Conservation (phyloP, 176 grass and related monocot genomes). For the Sorghum bicolor region DNA sequence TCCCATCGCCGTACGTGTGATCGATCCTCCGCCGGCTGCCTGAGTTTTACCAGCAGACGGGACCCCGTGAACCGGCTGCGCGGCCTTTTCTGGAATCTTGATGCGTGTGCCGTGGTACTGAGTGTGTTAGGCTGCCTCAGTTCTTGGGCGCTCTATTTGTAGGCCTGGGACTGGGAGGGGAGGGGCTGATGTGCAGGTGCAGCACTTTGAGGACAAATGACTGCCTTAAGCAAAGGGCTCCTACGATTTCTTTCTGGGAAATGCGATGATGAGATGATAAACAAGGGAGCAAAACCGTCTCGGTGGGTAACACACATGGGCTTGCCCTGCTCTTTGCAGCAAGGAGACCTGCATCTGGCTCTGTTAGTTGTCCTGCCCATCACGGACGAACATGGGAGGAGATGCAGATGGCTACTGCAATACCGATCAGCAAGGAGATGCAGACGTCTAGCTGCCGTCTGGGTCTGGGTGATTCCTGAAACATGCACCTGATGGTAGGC, state of each 20-base stretch:
- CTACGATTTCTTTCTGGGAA: too few species aligned
- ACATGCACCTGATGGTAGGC: background rate
- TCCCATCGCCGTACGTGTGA: constrained; percentile 1
- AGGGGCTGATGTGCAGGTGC: too few species aligned
- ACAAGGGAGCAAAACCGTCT: background rate
- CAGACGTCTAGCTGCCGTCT: background rate
- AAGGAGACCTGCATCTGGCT: background rate
- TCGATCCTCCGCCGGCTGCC: background rate
- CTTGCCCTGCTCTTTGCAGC: background rate
- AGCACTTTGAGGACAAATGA: too few species aligned
- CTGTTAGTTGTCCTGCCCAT: background rate
- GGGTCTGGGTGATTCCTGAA: background rate
- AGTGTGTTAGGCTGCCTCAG: too few species aligned
- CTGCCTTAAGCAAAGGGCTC: too few species aligned
- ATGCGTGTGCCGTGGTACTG: too few species aligned
- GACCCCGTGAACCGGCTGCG: background rate
- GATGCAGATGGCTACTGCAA: background rate
- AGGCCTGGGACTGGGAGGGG: too few species aligned
- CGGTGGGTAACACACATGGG: constrained; percentile 1
- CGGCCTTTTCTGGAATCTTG: too few species aligned
- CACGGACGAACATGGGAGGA: background rate
- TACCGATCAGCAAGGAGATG: background rate
- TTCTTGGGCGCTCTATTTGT: too few species aligned
- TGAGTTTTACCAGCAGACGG: background rate
- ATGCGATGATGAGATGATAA: too few species aligned